These are phyloP conservation scores for Exophiala sp. DNA, from an alignment of 2,329 filamentous ascomycete species.

Conservation along the genomic window DNA sequence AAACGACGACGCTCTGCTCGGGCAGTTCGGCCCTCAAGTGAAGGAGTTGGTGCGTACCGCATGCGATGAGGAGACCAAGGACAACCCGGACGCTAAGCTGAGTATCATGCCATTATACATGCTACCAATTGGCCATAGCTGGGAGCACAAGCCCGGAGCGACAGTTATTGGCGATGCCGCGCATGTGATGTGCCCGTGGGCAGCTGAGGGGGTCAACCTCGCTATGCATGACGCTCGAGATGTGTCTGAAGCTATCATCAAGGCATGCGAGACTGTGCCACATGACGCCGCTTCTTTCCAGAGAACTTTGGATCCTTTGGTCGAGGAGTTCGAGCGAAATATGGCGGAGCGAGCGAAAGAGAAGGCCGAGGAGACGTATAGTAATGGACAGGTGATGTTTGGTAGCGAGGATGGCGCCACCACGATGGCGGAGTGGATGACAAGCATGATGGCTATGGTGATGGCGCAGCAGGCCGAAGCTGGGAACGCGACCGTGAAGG, in stretches of 20 bases:
- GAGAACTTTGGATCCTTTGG: slow-evolving; percentile 15
- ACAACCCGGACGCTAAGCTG: slow-evolving; percentile 10
- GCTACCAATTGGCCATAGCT: slow-evolving; percentile 25
- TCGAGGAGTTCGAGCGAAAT: slow-evolving; percentile 24
- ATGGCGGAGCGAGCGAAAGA: slow-evolving; percentile 25
- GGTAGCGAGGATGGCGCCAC: slow-evolving; percentile 24
- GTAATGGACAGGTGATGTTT: slow-evolving; percentile 26
- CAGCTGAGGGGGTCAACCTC: slow-evolving; percentile 32
- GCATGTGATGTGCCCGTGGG: slow-evolving; percentile 32
- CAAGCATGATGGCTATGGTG: too few species aligned
- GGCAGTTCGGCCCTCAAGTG: slow-evolving; percentile 16
- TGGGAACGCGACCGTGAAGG: too few species aligned
- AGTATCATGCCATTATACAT: slow-evolving; percentile 24
- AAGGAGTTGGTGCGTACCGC: slow-evolving; percentile 27
- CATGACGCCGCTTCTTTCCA: slow-evolving; percentile 8
- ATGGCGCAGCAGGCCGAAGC: too few species aligned
- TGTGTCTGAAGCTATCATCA: slow-evolving; percentile 24
- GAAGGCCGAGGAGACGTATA: slow-evolving; percentile 25
- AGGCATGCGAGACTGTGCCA: slow-evolving; percentile 6
- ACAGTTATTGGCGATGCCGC: slow-evolving; percentile 33
- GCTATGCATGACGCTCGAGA: slow-evolving; percentile 31
- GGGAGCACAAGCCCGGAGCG: slow-evolving; percentile 23
- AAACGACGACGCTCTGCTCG: slow-evolving; percentile 13
- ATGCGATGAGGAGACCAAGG: slow-evolving; percentile 25
- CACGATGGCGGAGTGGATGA: slow-evolving; percentile 15